Evolutionary conservation across 805 yeast species (phyloP), one percentile per base, ranked within the genome.

Genomic region (Teunomyces stri): DNA sequence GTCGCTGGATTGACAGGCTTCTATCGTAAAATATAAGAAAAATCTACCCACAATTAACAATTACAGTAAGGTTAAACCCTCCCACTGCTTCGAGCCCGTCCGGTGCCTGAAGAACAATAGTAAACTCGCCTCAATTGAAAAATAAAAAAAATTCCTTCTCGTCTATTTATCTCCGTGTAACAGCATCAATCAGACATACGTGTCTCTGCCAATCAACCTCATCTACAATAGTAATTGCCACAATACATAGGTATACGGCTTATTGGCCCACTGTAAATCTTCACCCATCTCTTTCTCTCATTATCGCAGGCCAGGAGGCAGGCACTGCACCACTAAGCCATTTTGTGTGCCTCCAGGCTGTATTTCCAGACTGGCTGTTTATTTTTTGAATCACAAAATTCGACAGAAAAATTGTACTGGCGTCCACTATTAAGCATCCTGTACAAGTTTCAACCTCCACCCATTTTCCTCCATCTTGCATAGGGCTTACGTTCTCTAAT

Each of bases 1-100:
- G 49, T 72, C 0, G 46, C 58, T 0, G 89, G 89, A 0, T 48
- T 69, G 2, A 59, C 57, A 45, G 63, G 60, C 3, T 82, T 82
- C 40, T 37, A 43, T 27, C 43, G 33, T 29, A 35, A 35, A 29
- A 6, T 37, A n/a, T 37, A 37, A 20, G 11, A 25, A 25, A 9
- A 25, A 2, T 18, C 27, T 25, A 25, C 16, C 16, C 34, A 31
- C 18, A 31, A 13, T 31, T 13, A 10, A 31, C 13, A 16, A n/a
- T 3, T 11, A 18, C 21, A 16, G 11, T 12, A 34, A 2, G 20
- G 3, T 3, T 12, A 35, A 35, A 20, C 18, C 5, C 38, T 10
- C 27, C 16, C 12, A 12, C 34, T 13, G 20, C 27, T 12, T 35
- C 3, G 38, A 18, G n/a, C 18, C 15, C 29, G 28, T 12, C 27